A percentile compares a stretch with the other conserved stretches of the same genome.
Evolutionary conservation across 257 asterid genomes (phyloP).

Genomic region (Solanum sejunctum): DNA sequence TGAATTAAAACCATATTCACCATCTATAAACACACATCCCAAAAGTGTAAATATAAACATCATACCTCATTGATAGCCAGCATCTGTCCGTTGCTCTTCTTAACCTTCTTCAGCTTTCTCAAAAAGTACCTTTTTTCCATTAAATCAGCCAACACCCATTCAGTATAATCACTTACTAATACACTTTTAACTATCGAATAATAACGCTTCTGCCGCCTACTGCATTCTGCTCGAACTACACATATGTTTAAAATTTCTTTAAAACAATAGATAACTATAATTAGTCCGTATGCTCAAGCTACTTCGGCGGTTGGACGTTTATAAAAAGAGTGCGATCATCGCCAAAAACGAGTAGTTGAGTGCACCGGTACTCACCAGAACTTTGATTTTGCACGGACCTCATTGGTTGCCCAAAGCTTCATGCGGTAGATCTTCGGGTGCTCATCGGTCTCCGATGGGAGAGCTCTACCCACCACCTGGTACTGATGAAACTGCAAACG

Average conservation of each 20-base stretch:
- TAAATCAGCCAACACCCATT: neutral
- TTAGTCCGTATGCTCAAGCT: neutral
- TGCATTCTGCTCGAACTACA: neutral
- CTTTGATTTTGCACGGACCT: neutral
- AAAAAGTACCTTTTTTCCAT: neutral
- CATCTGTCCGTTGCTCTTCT: neutral
- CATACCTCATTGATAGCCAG: neutral
- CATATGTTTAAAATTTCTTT: neutral
- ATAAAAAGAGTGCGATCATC: neutral
- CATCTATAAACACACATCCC: neutral
- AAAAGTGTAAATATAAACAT: neutral
- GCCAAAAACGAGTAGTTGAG: neutral
- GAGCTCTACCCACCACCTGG: slow-evolving; percentile 1
- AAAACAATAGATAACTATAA: neutral
- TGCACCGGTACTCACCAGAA: neutral
- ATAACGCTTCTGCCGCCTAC: neutral
- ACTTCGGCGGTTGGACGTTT: neutral
- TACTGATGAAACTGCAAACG: neutral
- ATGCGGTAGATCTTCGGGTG: slow-evolving; percentile 1
- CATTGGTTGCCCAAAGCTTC: neutral
- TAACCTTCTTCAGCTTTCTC: neutral
- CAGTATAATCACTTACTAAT: neutral
- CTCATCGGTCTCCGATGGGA: neutral
- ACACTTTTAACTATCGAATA: neutral
- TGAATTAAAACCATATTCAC: neutral